A percentile compares a stretch with the other conserved stretches of the same genome.
Conservation (phyloP, 257 asterid genomes). For the Solanum okadae region DNA sequence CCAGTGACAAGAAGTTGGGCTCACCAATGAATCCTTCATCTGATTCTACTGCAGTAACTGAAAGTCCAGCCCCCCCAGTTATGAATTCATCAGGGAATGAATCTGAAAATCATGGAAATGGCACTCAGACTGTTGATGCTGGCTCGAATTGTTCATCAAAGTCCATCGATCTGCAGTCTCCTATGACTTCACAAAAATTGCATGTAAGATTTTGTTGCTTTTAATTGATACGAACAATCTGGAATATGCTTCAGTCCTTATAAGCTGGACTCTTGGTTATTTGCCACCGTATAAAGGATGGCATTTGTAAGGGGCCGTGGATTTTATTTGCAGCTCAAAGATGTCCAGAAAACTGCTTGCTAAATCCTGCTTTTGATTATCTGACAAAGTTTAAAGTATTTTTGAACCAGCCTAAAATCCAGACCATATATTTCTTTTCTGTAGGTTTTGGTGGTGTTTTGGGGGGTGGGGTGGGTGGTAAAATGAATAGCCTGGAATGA, state of each 20-base stretch:
- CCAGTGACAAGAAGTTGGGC: conserved; percentile 33
- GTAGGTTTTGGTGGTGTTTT: background rate
- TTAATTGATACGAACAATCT: background rate
- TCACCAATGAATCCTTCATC: conserved; percentile 36
- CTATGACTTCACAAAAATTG: conserved; percentile 21
- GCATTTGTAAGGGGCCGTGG: background rate
- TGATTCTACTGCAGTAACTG: conserved; percentile 30
- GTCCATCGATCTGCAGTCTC: conserved; percentile 28
- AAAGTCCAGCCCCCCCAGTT: conserved; percentile 18
- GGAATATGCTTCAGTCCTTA: background rate
- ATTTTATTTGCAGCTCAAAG: background rate
- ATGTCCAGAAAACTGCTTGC: background rate
- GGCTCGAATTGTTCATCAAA: conserved; percentile 23
- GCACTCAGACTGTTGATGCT: conserved; percentile 27
- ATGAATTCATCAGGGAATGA: conserved; percentile 22
- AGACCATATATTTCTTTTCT: background rate
- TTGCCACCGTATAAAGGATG: background rate
- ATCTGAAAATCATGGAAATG: conserved; percentile 29
- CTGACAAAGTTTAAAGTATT: background rate
- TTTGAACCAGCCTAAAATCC: background rate
- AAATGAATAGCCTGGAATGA: background rate
- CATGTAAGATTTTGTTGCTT: conserved; percentile 21
- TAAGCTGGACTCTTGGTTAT: background rate
- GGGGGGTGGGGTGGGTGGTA: background rate
- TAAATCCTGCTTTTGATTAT: background rate